Evolutionary conservation across 352 stramenopile species (phyloP), one percentile per base, ranked within the genome.

Genomic region (Globisporangium polare): DNA sequence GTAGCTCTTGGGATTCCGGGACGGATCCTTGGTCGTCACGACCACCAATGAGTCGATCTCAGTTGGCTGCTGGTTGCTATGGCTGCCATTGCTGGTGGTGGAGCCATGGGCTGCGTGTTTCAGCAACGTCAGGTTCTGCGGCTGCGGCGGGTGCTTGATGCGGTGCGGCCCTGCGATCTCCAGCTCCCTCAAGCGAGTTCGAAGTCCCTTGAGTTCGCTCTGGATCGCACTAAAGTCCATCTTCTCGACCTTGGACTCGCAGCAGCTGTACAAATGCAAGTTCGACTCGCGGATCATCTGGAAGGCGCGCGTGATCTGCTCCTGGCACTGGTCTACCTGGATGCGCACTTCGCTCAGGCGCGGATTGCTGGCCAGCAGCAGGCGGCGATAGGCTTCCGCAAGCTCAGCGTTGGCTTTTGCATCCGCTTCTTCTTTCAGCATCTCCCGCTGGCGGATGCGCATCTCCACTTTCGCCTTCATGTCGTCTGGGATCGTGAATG

Each of bases 391-490:
- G 3, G 82, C 82, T 7, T 89, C 78, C 0, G 76, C 66, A 10
- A 92, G 47, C 41, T 92, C 82, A 4, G 69, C 60, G 0, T 70
- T 71, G 20, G 80, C 75, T 35, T 60, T 59, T 17, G 72, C 72
- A 15, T 86, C 79, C 20, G 65, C 66, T 53, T 87, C 77, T 6
- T 69, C 65, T 49, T 90, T 87, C 0, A 68, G 78, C 4, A 62
- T 57, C 53, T 89, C 75, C 54, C 79, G 72, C 24, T 84, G 67
- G 4, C 82, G 80, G 43, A 92, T 90, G 41, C 80, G 77, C 31
- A 64, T 63, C 53, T 94, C 84, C 13, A 94, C 84, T 45, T 90
- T 91, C 0, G 70, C 67, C 51, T 83, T 83, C 84, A 94, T 94
- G 41, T 94, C 84, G 9, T 90, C 78, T 0, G 84, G 84, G 39